Evolutionary conservation across 768 basidiomycete genomes (phyloP).

Genomic region (Agrocybe chaxingu): DNA sequence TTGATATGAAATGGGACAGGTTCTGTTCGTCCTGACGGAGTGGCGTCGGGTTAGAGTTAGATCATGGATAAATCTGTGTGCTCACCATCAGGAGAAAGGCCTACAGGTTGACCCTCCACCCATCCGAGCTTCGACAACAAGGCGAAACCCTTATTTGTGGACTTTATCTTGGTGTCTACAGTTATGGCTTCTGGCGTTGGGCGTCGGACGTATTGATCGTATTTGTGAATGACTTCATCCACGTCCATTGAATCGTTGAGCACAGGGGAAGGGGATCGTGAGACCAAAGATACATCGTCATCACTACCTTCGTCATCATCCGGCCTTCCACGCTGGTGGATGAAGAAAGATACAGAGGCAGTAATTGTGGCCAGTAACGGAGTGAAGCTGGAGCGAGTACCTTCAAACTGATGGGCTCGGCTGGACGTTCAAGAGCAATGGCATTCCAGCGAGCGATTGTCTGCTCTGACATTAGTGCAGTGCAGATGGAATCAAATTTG

Average conservation of each 20-base stretch:
- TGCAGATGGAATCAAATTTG: too few species aligned
- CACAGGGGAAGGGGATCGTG: constrained; percentile 72
- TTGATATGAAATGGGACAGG: constrained; percentile 83
- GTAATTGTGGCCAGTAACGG: constrained; percentile 44
- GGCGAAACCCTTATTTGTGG: constrained; percentile 76
- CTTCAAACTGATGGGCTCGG: constrained; percentile 42
- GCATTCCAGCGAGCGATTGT: constrained; percentile 73
- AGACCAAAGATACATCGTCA: constrained; percentile 70
- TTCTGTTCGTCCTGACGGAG: constrained; percentile 65
- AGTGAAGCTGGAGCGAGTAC: constrained; percentile 60
- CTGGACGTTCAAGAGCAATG: constrained; percentile 43
- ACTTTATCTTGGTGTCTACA: constrained; percentile 77
- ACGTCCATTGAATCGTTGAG: constrained; percentile 49
- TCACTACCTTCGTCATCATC: constrained; percentile 49
- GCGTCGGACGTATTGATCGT: constrained; percentile 60
- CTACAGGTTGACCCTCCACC: constrained; percentile 76
- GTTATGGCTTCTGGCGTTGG: constrained; percentile 66
- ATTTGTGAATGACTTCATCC: constrained; percentile 46
- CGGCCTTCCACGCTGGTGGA: constrained; percentile 62
- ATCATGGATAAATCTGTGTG: not conserved
- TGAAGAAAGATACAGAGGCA: constrained; percentile 49
- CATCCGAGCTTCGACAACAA: constrained; percentile 83
- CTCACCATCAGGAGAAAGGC: constrained; percentile 72
- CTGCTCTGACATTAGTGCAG: constrained; percentile 53
- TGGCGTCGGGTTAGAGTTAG: not conserved